Evolutionary conservation across 208 protist genomes (phyloP), one percentile per base, ranked within the genome.

Genomic region (Leishmania braziliensis): DNA sequence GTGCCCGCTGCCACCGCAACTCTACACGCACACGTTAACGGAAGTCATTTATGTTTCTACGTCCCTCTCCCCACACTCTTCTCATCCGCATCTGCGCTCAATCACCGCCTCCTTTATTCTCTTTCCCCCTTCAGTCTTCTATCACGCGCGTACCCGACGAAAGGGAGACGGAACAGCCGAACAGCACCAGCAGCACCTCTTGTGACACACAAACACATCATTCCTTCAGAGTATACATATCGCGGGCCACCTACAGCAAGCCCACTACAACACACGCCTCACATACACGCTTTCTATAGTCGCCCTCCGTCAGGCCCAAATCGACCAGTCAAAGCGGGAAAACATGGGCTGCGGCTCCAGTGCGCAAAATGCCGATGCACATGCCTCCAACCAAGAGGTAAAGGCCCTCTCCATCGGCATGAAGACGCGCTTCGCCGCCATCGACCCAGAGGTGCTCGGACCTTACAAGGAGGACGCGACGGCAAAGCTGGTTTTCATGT

Each of bases 261-360:
- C 18, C 39, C 23, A 29, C 48, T 46, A 46, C 26, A 43, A 65
- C 56, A 23, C 36, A 63, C 72, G 29, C 53, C 23, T 26, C 23
- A 12, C 68, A 43, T 26, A 6, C 63, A 33, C n/a, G 5, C 5
- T 68, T 9, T 70, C 23, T 51, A 8, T 65, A 48, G 60, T 73
- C 33, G 39, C 39, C 62, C 23, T 5, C n/a, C 18, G 5, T 23
- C 56, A n/a, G 23, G 48, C 48, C 48, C 69, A 62, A 43, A 29
- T 56, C 8, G 5, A 48, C 1, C 10, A 29, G 6, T 26, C 10
- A 58, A 50, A 62, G n/a, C 1, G 51, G 12, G 26, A 10, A 33
- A 54, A 12, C 3, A 87, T 87, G 84, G 84, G 84, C 60, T 80
- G 84, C 71, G 74, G 69, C 23, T 53, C 73, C 6, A 84, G 80